Percentiles rank a stretch among this genome's conserved stretches.
Conservation (phyloP, 2,329 filamentous ascomycete genomes). For the Cytospora schulzeri region DNA sequence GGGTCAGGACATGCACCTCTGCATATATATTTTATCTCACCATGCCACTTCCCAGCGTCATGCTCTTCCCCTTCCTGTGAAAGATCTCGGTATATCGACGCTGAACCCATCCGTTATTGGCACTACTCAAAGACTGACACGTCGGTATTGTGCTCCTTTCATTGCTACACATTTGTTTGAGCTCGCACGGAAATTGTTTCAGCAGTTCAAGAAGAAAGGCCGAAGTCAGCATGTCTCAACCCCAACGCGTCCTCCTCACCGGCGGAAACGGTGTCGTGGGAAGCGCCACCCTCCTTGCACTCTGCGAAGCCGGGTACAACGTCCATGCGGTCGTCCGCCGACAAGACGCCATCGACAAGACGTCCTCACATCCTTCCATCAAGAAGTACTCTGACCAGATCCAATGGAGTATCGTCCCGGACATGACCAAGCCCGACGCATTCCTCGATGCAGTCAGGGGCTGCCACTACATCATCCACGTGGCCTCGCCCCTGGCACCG, state of each 20-base stretch:
- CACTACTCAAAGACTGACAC: too few species aligned
- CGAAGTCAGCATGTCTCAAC: too few species aligned
- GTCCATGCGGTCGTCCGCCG: conserved; percentile 15
- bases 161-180: too few species aligned
- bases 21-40: too few species aligned
- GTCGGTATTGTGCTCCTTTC: too few species aligned
- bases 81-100: too few species aligned
- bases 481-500: conserved; percentile 13
- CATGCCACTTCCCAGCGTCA: too few species aligned
- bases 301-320: conserved; percentile 19
- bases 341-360: conserved; percentile 16
- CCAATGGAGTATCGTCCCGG: conserved; percentile 15
- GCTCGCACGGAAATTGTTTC: too few species aligned
- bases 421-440: conserved; percentile 7
- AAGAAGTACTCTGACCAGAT: conserved; percentile 2
- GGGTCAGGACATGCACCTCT: too few species aligned
- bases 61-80: too few species aligned
- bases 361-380: not conserved
- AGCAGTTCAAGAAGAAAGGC: too few species aligned
- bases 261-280: conserved; percentile 16
- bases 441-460: conserved; percentile 14
- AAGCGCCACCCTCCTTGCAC: conserved; percentile 12
- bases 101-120: too few species aligned
- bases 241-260: conserved; percentile 16
- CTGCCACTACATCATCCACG: conserved; percentile 11